phyloP scores from a whole-genome alignment of 1,284 basidiomycete genomes.

The Dichomitus squalens region DNA sequence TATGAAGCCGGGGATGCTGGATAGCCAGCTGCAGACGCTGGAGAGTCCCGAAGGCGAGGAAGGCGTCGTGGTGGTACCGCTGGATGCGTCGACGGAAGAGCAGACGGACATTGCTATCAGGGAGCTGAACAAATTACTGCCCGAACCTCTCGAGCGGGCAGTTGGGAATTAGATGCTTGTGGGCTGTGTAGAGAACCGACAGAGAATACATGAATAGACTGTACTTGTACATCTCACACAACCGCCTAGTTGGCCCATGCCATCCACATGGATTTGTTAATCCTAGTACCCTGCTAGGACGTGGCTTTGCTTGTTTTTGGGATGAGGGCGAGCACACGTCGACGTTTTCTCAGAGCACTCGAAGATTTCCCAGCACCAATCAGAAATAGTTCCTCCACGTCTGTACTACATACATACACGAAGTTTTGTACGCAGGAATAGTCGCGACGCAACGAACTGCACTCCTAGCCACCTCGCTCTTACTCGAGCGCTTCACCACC shows the following conservation, averaged over 20 bases:
- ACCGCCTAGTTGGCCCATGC: no score
- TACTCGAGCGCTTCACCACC: constrained; percentile 42
- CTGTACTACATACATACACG: constrained; percentile 18
- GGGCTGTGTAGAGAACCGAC: no score
- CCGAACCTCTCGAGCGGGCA: constrained; percentile 9
- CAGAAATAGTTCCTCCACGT: constrained; percentile 9
- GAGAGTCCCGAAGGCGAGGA: constrained; percentile 76
- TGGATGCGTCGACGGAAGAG: constrained; percentile 57
- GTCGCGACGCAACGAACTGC: neutral
- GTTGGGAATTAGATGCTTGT: no score
- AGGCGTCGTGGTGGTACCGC: constrained; percentile 67
- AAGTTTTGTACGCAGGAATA: constrained; percentile 11
- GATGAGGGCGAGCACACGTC: neutral
- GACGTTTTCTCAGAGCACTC: neutral
- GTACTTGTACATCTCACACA: no score
- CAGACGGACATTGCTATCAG: constrained; percentile 53
- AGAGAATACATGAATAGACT: no score
- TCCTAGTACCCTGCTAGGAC: neutral
- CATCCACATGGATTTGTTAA: neutral
- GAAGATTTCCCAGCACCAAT: constrained; percentile 4
- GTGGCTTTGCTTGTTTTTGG: neutral
- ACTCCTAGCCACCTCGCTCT: constrained; percentile 5
- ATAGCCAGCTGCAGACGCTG: constrained; percentile 80
- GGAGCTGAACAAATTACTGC: constrained; percentile 32
- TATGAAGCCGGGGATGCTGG: constrained; percentile 89